Evolutionary conservation across 129 eudicot species (phyloP).

Genomic region (Lonicera japonica): DNA sequence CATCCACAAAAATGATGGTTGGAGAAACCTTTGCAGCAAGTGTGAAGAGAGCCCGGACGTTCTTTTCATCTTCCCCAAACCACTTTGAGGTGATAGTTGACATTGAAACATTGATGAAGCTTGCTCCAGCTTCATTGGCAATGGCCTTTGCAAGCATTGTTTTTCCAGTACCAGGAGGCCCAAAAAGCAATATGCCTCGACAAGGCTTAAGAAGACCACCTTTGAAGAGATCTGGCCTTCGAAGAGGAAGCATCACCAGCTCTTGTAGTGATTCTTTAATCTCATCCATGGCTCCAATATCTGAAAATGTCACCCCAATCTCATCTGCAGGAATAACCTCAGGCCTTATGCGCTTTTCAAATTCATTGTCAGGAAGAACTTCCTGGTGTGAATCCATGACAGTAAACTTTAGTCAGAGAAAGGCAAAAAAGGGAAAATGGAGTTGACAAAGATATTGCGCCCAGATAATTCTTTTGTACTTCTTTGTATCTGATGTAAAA

Average conservation of each 20-base stretch:
- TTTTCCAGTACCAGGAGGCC: constrained; percentile 92
- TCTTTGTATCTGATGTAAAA: too few species aligned
- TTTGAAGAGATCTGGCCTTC: constrained; percentile 84
- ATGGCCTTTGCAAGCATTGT: constrained; percentile 98
- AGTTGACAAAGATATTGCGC: too few species aligned
- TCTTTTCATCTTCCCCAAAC: constrained; percentile 96
- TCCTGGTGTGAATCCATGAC: constrained; percentile 40
- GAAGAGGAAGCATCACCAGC: constrained; percentile 85
- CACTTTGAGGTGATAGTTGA: constrained; percentile 94
- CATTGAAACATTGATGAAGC: constrained; percentile 91
- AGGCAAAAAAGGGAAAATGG: background rate
- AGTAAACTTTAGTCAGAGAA: constrained; percentile 3
- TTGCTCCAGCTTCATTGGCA: constrained; percentile 94
- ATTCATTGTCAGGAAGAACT: constrained; percentile 81
- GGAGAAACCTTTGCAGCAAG: constrained; percentile 91
- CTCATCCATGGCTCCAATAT: constrained; percentile 79
- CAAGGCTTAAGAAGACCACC: constrained; percentile 97
- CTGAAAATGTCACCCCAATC: constrained; percentile 72
- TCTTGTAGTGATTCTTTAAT: constrained; percentile 86
- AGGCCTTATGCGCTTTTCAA: constrained; percentile 83
- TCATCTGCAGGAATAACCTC: constrained; percentile 83
- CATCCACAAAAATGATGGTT: constrained; percentile 76
- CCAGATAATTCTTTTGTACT: too few species aligned
- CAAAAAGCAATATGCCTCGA: constrained; percentile 73
- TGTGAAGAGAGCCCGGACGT: constrained; percentile 79